Conservation (phyloP, 495 filamentous ascomycete genomes). For the Aspergillus saccharolyticus region DNA sequence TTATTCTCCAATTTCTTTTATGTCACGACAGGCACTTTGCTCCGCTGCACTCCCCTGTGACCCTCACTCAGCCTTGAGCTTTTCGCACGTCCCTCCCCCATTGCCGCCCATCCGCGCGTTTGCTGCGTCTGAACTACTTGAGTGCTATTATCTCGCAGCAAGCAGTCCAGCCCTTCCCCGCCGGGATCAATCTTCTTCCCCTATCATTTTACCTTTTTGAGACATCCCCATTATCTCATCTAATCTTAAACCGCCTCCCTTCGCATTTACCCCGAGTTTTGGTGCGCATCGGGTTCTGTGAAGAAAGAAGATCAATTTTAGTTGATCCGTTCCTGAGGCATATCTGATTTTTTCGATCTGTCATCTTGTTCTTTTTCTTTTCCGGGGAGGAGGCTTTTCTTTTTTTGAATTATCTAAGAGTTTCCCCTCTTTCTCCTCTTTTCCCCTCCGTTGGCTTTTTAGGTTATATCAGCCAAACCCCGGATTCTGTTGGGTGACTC, state of each 20-base stretch:
- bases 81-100: slow-evolving; percentile 34
- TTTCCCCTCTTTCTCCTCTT: neutral
- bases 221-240: neutral
- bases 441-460: neutral
- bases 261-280: neutral
- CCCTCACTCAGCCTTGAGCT: slow-evolving; percentile 7
- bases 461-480: neutral
- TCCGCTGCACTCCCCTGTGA: slow-evolving; percentile 11
- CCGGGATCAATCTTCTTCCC: slow-evolving; percentile 14
- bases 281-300: neutral
- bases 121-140: slow-evolving; percentile 32
- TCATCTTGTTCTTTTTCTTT: neutral
- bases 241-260: neutral
- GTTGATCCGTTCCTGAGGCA: neutral
- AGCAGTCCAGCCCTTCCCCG: slow-evolving; percentile 10
- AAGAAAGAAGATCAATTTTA: neutral
- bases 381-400: neutral
- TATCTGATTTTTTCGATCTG: neutral
- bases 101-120: slow-evolving; percentile 45
- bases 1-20: slow-evolving; percentile 42
- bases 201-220: neutral
- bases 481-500: neutral
- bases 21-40: slow-evolving; percentile 44
- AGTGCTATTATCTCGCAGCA: slow-evolving; percentile 13
- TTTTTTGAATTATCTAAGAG: neutral